phyloP scores from a whole-genome alignment of 2,329 filamentous ascomycete genomes.

The Leptographium radiaticola region DNA sequence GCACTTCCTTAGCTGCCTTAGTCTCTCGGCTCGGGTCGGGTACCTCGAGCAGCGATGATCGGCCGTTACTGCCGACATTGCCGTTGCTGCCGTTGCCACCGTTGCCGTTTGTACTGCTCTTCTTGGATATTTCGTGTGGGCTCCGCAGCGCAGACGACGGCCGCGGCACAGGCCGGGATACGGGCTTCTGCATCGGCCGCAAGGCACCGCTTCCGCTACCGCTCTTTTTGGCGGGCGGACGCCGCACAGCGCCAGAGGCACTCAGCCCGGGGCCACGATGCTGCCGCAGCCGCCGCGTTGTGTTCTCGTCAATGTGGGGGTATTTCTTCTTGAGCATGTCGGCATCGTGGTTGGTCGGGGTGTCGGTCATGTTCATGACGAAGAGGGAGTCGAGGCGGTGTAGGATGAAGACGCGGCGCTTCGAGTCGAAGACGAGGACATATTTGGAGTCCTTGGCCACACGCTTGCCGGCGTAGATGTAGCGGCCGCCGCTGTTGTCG shows the following conservation, averaged over 20 bases:
- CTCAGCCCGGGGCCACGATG: background rate
- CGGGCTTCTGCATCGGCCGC: slow-evolving; percentile 10
- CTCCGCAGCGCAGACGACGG: slow-evolving; percentile 7
- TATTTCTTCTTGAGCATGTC: slow-evolving; percentile 53
- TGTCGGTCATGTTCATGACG: slow-evolving; percentile 71
- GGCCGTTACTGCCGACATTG: background rate
- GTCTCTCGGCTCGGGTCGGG: slow-evolving; percentile 7
- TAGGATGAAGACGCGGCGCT: slow-evolving; percentile 63
- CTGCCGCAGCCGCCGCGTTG: slow-evolving; percentile 8
- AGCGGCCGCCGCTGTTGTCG: slow-evolving; percentile 38
- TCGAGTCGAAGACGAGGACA: slow-evolving; percentile 63
- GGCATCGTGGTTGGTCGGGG: slow-evolving; percentile 50
- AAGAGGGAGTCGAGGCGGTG: slow-evolving; percentile 73
- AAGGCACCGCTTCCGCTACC: slow-evolving; percentile 2
- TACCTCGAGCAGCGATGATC: background rate
- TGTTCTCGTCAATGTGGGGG: slow-evolving; percentile 41
- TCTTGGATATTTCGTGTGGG: slow-evolving; percentile 7
- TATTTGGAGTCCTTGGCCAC: slow-evolving; percentile 43
- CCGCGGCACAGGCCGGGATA: slow-evolving; percentile 3
- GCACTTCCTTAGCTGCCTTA: slow-evolving; percentile 4
- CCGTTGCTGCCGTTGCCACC: background rate
- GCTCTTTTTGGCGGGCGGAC: slow-evolving; percentile 8
- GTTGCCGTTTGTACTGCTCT: background rate
- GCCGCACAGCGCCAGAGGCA: background rate
- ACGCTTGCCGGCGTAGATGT: slow-evolving; percentile 47